These are phyloP conservation scores for Ajuga chamaepitys DNA, from an alignment of 257 asterid species.

Conservation along the genomic window DNA sequence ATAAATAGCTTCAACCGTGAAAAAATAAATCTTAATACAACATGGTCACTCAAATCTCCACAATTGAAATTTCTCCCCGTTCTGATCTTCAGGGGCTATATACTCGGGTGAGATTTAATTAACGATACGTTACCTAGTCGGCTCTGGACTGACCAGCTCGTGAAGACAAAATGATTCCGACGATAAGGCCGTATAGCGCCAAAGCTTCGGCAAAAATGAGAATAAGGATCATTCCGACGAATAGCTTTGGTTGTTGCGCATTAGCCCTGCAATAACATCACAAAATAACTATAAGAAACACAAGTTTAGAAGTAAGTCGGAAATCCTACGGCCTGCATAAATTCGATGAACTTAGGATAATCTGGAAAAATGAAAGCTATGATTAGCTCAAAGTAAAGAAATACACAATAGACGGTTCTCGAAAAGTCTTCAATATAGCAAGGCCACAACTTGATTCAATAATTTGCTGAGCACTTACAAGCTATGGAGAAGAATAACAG, in stretches of 20 bases:
- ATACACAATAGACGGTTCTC: too few relatives aligned
- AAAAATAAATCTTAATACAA: conserved; percentile 13
- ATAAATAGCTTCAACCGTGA: conserved; percentile 3
- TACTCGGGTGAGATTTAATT: not conserved
- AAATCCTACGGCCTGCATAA: too few relatives aligned
- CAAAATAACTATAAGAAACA: not conserved
- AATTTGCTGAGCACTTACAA: too few relatives aligned
- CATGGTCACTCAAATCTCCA: conserved; percentile 16
- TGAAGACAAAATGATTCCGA: conserved; percentile 72
- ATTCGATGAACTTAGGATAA: too few relatives aligned
- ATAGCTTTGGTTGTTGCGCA: conserved; percentile 75
- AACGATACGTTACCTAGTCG: conserved; percentile 26
- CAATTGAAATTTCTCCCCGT: conserved; percentile 13
- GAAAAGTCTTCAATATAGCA: too few relatives aligned
- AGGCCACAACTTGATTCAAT: too few relatives aligned
- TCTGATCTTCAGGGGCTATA: conserved; percentile 6
- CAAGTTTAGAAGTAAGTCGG: too few relatives aligned
- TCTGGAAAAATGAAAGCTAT: too few relatives aligned
- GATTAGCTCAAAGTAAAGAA: too few relatives aligned
- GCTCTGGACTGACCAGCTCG: conserved; percentile 86
- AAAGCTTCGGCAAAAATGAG: conserved; percentile 72
- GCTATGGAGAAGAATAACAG: too few relatives aligned
- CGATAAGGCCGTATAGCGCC: conserved; percentile 71
- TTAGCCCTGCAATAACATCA: conserved; percentile 47
- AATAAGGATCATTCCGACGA: conserved; percentile 72